A percentile compares a stretch with the other conserved stretches of the same genome.
Conservation (phyloP, 495 filamentous ascomycete species). For the Cercophora newfieldiana region DNA sequence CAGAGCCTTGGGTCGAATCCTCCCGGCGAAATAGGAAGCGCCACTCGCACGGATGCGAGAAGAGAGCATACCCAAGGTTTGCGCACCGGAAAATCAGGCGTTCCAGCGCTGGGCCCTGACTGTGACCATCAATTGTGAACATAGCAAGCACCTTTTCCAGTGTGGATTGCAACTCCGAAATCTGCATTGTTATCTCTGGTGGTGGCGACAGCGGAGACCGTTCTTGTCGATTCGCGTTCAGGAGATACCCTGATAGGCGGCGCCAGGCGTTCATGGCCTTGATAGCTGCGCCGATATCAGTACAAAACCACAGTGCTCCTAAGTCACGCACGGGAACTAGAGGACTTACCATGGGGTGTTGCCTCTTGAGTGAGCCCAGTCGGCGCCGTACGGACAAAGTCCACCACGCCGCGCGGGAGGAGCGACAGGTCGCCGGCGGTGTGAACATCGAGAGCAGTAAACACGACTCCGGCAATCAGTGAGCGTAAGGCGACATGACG, state of each 20-base stretch:
- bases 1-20: not conserved
- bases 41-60: constrained; percentile 17
- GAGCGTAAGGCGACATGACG: too few species aligned
- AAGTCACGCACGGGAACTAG: not conserved
- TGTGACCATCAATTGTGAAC: constrained; percentile 3
- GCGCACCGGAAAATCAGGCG: not conserved
- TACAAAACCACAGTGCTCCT: too few species aligned
- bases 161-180: not conserved
- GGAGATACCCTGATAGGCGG: constrained; percentile 3
- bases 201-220: not conserved
- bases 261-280: constrained; percentile 12
- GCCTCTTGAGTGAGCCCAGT: not conserved
- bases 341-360: not conserved
- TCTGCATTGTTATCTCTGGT: constrained; percentile 1
- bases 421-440: too few species aligned
- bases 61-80: constrained; percentile 8
- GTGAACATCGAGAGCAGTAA: too few species aligned
- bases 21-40: not conserved
- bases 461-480: too few species aligned
- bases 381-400: too few species aligned
- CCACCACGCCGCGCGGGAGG: too few species aligned
- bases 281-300: not conserved
- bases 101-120: not conserved
- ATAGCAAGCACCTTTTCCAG: constrained; percentile 1
- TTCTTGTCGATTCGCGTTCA: not conserved